Conservation (phyloP, 2,329 filamentous ascomycete species). For the Capronia americana region DNA sequence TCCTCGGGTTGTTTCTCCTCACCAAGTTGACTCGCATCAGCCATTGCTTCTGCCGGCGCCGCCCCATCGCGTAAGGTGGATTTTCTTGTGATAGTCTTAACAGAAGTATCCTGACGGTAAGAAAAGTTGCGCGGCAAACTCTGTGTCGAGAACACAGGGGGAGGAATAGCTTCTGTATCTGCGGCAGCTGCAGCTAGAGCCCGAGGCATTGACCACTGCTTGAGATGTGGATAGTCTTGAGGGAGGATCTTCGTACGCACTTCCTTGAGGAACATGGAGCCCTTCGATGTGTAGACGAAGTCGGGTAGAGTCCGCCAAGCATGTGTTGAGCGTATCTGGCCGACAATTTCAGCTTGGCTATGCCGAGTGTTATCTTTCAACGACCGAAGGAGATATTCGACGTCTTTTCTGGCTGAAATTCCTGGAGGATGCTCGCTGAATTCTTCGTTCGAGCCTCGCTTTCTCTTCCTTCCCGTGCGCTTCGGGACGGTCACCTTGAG, state of each 20-base stretch:
- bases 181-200: conserved; percentile 60
- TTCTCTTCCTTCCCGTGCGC: conserved; percentile 83
- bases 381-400: conserved; percentile 64
- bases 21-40: conserved; percentile 66
- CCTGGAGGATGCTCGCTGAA: conserved; percentile 59
- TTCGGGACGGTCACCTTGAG: conserved; percentile 87
- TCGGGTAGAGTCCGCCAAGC: conserved; percentile 83
- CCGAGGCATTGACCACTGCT: conserved; percentile 71
- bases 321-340: conserved; percentile 78
- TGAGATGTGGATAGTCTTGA: conserved; percentile 69
- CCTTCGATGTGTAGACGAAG: conserved; percentile 78
- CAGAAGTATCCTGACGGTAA: conserved; percentile 85
- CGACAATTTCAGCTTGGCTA: conserved; percentile 73
- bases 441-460: conserved; percentile 73
- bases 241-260: conserved; percentile 75
- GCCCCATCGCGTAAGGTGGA: conserved; percentile 63
- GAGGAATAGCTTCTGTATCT: conserved; percentile 76
- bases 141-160: conserved; percentile 47
- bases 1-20: conserved; percentile 49
- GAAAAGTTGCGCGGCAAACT: conserved; percentile 47
- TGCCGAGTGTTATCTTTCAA: conserved; percentile 72
- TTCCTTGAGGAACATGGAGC: conserved; percentile 72
- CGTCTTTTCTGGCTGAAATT: conserved; percentile 56
- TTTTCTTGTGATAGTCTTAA: conserved; percentile 68
- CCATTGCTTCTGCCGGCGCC: conserved; percentile 65